Conservation (phyloP, 306 rosid genomes). For the Prunus mongolica region DNA sequence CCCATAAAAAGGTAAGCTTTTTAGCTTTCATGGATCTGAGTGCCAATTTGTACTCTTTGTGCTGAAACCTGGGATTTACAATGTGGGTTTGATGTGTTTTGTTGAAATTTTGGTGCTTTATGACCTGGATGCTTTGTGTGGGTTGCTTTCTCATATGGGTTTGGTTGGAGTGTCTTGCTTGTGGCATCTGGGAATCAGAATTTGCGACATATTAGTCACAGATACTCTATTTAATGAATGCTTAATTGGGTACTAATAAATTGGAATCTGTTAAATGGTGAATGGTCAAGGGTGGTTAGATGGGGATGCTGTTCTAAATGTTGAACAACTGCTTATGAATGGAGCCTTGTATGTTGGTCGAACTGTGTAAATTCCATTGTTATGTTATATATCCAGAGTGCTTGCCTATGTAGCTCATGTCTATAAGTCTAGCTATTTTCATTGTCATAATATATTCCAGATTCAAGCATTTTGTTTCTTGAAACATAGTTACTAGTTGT, state of each 20-base stretch:
- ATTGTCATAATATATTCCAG: neutral
- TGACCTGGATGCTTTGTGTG: neutral
- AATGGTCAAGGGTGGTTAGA: neutral
- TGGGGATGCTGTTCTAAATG: neutral
- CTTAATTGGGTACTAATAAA: neutral
- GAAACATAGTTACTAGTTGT: neutral
- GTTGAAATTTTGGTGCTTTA: conserved; percentile 6
- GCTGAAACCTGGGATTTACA: neutral
- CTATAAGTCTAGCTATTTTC: neutral
- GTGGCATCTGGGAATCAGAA: neutral
- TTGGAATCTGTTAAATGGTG: neutral
- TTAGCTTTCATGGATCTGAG: conserved; percentile 18
- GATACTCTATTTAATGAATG: neutral
- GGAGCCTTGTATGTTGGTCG: neutral
- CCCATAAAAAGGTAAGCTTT: conserved; percentile 16
- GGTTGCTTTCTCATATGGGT: neutral
- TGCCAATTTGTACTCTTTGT: neutral
- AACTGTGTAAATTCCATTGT: neutral
- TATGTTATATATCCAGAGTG: neutral
- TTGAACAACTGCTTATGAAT: neutral
- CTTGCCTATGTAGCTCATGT: neutral
- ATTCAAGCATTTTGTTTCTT: neutral
- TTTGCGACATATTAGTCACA: neutral
- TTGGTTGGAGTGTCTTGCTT: neutral
- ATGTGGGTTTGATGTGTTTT: neutral